Percentiles rank a stretch among this genome's conserved stretches.
phyloP scores from a whole-genome alignment of 2,329 filamentous ascomycete species.

The Aspergillus sp. region DNA sequence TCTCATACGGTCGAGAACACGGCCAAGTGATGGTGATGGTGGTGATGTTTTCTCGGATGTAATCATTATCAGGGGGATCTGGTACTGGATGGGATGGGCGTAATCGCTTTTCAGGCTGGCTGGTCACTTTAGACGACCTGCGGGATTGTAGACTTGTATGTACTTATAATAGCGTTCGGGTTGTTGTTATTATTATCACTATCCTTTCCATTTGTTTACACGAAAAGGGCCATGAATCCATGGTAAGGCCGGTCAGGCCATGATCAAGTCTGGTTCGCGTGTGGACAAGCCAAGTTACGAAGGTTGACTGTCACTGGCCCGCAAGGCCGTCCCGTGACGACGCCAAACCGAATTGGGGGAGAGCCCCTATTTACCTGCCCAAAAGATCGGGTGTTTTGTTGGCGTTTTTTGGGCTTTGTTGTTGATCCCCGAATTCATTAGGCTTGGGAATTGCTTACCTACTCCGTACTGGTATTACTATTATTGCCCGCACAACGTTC shows the following conservation, averaged over 20 bases:
- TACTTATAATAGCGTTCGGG: not conserved
- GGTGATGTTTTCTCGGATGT: not conserved
- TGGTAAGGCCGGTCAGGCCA: not conserved
- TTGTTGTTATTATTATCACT: too few relatives aligned
- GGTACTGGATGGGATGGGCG: not conserved
- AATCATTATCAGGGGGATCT: not conserved
- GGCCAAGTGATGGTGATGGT: constrained; percentile 22
- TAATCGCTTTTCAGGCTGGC: not conserved
- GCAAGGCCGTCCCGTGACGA: constrained; percentile 21
- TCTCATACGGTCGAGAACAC: constrained; percentile 27
- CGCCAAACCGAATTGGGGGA: constrained; percentile 27
- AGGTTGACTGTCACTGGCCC: constrained; percentile 33
- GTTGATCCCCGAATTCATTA: constrained; percentile 24
- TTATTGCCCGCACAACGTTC: constrained; percentile 22
- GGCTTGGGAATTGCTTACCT: too few relatives aligned
- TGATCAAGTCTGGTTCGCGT: constrained; percentile 10
- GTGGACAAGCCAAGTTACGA: constrained; percentile 22
- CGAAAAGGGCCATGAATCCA: not conserved
- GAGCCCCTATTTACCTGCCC: constrained; percentile 27
- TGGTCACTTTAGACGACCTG: not conserved
- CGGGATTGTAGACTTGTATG: not conserved
- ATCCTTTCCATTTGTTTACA: not conserved
- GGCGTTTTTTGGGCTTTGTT: constrained; percentile 12
- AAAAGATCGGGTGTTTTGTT: constrained; percentile 3
- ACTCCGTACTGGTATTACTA: too few relatives aligned